Base-by-base conservation (phyloP, 2,329 filamentous ascomycete species). In the Pseudogymnoascus sp. region DNA sequence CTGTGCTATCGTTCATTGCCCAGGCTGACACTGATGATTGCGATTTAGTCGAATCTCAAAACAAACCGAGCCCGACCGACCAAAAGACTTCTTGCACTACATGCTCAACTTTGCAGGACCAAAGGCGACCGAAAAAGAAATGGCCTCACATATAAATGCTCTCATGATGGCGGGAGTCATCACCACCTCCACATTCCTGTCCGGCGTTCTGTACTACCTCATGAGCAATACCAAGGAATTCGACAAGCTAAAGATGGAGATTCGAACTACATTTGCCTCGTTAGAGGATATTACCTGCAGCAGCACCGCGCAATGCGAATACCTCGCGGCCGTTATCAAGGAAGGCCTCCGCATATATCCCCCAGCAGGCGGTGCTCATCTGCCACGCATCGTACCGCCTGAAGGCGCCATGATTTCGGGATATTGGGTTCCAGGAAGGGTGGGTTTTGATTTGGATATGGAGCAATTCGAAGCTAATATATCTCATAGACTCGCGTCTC, bases 171-270 rank as follows among this genome's bases (percentile, higher is more conserved):
- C 78, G 5, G 79, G 79, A 4, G 77, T 76, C 2, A 79, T 82
- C 65, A 82, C 79, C 4, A 80, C 78, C 0, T 77, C 79, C 0
- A 79, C 78, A 0, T 69, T 77, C 2, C 70, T 81, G 14, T 72
- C 63, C 67, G 77, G 64, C 65, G 71, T 63, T 12, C 70, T 70
- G 8, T 81, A 73, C 62, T 67, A 76, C 4, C 68, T 81, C 7
- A 66, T 77, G 2, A 71, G 68, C 3, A 70, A 78, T 60, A 74
- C 72, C 0, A 64, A 70, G 3, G 68, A 70, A 0, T 65, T 77
- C 58, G 63, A 68, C 3, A 75, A 71, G 18, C 68, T 82, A 3
- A 67, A 68, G 2, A 62, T 69, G 0, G 80, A 82, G 64, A 67
- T 81, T 3, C 72, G 76, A 3, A 62, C 63, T 6, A 61, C 70